phyloP scores from a whole-genome alignment of 2,329 filamentous ascomycete species.

The Xylariaceae sp. region DNA sequence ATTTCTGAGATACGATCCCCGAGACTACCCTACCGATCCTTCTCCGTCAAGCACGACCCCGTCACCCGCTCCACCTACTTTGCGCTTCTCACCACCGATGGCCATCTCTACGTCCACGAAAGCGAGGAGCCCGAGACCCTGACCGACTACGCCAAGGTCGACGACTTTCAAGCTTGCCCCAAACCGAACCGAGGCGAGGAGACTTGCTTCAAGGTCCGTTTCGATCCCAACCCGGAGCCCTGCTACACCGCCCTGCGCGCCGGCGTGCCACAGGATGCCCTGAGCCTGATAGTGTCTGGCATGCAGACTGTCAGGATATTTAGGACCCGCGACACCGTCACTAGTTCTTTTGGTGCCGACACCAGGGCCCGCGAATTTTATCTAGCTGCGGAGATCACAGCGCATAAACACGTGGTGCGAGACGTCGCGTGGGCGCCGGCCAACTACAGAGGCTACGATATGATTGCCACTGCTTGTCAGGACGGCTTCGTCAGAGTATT shows the following conservation, averaged over 20 bases:
- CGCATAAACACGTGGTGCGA: conserved; percentile 73
- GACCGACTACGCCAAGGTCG: conserved; percentile 69
- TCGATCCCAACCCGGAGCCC: conserved; percentile 82
- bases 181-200: conserved; percentile 77
- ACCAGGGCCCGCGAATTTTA: conserved; percentile 75
- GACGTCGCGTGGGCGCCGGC: conserved; percentile 92
- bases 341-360: conserved; percentile 47
- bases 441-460: conserved; percentile 83
- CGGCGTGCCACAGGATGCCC: conserved; percentile 73
- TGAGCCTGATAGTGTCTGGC: conserved; percentile 79
- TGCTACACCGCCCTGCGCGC: conserved; percentile 74
- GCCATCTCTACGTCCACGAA: conserved; percentile 74
- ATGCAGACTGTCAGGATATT: conserved; percentile 83
- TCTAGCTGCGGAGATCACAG: conserved; percentile 69
- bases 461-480: conserved; percentile 87
- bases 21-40: conserved; percentile 69
- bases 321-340: conserved; percentile 62
- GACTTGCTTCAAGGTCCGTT: conserved; percentile 78
- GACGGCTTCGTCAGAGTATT: conserved; percentile 91
- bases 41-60: conserved; percentile 80
- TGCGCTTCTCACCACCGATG: conserved; percentile 79
- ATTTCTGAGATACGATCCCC: conserved; percentile 55
- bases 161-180: conserved; percentile 70
- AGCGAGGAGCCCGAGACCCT: conserved; percentile 81
- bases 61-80: conserved; percentile 78